Evolutionary conservation across 768 basidiomycete species (phyloP).

Genomic region (Lactifluus pinguis): DNA sequence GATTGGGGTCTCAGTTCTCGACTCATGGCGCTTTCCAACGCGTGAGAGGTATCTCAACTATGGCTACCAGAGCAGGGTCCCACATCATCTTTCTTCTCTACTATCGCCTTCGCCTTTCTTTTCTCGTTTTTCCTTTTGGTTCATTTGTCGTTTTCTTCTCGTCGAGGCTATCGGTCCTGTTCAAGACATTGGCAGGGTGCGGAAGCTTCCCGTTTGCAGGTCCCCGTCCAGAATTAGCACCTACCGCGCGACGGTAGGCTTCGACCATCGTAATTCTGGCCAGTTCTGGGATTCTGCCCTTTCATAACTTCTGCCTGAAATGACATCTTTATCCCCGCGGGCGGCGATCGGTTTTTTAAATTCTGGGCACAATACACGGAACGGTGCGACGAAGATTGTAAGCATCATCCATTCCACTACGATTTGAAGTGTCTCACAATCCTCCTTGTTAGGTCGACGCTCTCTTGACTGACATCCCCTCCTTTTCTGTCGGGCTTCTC

Average conservation of each 20-base stretch:
- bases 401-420: not conserved
- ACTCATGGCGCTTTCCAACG: not conserved
- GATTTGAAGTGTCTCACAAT: not conserved
- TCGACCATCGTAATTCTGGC: not conserved
- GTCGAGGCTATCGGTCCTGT: conserved; percentile 1
- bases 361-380: not conserved
- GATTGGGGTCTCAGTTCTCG: not conserved
- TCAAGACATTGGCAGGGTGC: conserved; percentile 14
- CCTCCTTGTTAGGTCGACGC: conserved; percentile 12
- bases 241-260: not conserved
- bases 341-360: not conserved
- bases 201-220: conserved; percentile 1
- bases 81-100: not conserved
- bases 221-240: not conserved
- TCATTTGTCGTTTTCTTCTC: not conserved
- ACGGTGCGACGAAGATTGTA: not conserved
- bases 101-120: not conserved
- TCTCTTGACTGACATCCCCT: conserved; percentile 24
- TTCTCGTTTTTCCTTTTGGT: not conserved
- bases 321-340: not conserved
- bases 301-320: not conserved
- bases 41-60: not conserved
- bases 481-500: conserved; percentile 24
- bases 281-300: not conserved
- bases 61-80: not conserved